Conservation (phyloP, 345 rosid species). For the Hypericum perforatum region DNA sequence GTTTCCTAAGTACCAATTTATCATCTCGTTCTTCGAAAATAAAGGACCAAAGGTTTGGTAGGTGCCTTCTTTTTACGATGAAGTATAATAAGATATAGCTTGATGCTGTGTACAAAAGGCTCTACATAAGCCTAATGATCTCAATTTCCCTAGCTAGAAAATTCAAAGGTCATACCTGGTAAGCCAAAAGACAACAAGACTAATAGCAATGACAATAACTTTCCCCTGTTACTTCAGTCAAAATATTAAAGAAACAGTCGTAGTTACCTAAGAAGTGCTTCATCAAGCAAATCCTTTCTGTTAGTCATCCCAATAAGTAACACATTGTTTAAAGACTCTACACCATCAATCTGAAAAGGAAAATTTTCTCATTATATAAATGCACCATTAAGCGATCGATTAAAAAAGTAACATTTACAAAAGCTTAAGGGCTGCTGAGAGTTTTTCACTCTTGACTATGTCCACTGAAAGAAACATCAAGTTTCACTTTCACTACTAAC, state of each 20-base stretch:
- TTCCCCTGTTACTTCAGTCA: no score
- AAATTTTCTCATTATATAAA: constrained; percentile 3
- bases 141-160: no score
- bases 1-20: not conserved
- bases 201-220: no score
- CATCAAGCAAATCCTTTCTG: constrained; percentile 98
- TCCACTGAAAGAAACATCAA: not conserved
- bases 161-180: no score
- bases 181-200: no score
- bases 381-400: not conserved
- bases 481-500: constrained; percentile 29
- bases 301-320: constrained; percentile 99
- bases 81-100: no score
- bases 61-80: no score
- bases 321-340: constrained; percentile 97
- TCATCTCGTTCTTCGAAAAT: no score
- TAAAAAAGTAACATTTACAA: not conserved
- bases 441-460: not conserved
- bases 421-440: constrained; percentile 8
- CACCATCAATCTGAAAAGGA: constrained; percentile 93
- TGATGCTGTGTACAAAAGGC: no score
- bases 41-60: no score
- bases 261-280: constrained; percentile 82
- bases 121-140: no score
- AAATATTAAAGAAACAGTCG: not conserved